phyloP scores from a whole-genome alignment of 1,284 basidiomycete species.

The Malassezia globosa region DNA sequence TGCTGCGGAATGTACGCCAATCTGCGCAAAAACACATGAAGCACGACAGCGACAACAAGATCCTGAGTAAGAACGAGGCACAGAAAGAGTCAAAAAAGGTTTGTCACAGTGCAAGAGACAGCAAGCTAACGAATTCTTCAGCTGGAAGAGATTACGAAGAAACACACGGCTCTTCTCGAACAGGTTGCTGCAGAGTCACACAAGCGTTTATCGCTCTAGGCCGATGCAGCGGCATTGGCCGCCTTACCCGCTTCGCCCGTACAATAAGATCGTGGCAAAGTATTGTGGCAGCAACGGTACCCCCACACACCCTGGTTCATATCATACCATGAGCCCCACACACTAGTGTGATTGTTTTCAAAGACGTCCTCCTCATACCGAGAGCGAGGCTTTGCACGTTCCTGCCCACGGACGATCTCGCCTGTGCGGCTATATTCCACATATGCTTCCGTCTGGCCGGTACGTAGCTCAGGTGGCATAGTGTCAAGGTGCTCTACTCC shows the following conservation, averaged over 20 bases:
- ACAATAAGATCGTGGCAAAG: conserved; percentile 77
- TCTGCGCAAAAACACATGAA: conserved; percentile 42
- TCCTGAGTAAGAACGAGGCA: conserved; percentile 33
- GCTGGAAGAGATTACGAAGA: conserved; percentile 17
- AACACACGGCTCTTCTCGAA: conserved; percentile 7
- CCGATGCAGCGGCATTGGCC: conserved; percentile 52
- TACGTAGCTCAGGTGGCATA: conserved; percentile 73
- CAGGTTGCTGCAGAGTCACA: conserved; percentile 9
- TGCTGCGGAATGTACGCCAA: conserved; percentile 35
- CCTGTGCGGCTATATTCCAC: conserved; percentile 92
- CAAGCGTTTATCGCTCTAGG: conserved; percentile 6
- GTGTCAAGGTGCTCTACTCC: conserved; percentile 83
- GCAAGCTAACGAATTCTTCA: not conserved
- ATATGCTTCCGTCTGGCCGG: conserved; percentile 92
- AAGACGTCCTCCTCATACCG: conserved; percentile 68
- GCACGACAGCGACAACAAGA: conserved; percentile 33
- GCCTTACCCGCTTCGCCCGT: conserved; percentile 80
- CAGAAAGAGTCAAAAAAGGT: conserved; percentile 32
- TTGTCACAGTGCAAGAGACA: conserved; percentile 1
- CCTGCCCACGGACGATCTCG: conserved; percentile 79
- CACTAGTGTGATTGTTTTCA: conserved; percentile 79
- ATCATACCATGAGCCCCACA: conserved; percentile 96
- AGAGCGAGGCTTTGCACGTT: conserved; percentile 67
- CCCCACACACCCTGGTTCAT: conserved; percentile 67
- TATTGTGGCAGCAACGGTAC: conserved; percentile 85